Base-by-base conservation (phyloP, 2,329 filamentous ascomycete genomes). In the Parasarocladium wereldwijsianum region DNA sequence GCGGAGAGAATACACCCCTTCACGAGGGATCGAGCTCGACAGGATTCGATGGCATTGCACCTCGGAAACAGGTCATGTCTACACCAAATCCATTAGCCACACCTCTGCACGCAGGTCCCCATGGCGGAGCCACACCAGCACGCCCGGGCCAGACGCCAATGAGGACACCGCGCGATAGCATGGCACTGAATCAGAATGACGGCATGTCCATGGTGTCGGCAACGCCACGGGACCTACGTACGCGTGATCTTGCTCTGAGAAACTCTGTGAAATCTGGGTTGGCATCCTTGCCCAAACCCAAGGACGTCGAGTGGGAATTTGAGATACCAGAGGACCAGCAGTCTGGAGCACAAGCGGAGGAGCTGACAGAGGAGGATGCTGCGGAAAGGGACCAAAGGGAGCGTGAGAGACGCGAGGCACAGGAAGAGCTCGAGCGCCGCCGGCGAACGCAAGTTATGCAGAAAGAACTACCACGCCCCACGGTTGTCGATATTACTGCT, bases 1-100 rank as follows among this genome's bases (percentile, higher is more conserved):
- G 90, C 36, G 90, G 87, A 10, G 90, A 98, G 40, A 96, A 96
- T 44, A 86, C 85, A 0, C 82, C 84, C 24, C 64, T 98, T 8
- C 71, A 85, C 34, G 82, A 93, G 46, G 84, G 84, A 5, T 58
- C 66, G 25, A 75, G 70, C 4, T 92, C 86, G 8, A 93, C 86
- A 6, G 86, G 86, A 0, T 92, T 94, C 43, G 81, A 90, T 42
- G 79, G 85, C 22, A 79, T 80, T 24, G 71, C 83, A 1, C 85
- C 87, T 21, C 72, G 82, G 34, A 78, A 75, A 44, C 80, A 93
- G 37, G 66, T 75, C 19, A 70, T 87, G 33, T 70, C 85, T n/a
- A 98, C 90, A 1, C 90, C 90, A 0, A 98, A 98, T 47, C 90
- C 90, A 0, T 67, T 98, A 61, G 86, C 90, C 1, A 98, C 90